Base-by-base conservation (phyloP, 371 early-diverging fungal genomes). In the Nematocida sp. region DNA sequence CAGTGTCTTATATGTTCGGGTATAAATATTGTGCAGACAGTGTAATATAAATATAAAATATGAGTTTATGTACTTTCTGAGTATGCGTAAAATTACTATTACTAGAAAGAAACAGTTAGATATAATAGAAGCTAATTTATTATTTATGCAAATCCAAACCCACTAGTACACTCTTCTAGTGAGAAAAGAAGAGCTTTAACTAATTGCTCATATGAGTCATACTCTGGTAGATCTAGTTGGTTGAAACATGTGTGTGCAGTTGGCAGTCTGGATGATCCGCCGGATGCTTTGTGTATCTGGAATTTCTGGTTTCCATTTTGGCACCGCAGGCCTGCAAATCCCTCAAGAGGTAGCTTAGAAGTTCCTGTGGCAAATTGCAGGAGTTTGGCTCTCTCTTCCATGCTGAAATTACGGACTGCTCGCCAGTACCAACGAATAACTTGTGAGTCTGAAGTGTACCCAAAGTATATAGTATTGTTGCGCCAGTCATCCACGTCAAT, bases 401-500 rank as follows among this genome's bases (percentile, higher is more conserved):
- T 94, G 83, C 92, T 92, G 87, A 96, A 95, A 81, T 92, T 92
- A n/a, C 95, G 90, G 11, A 98, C 96, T 0, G 94, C 95, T 44
- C 95, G 89, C 98, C 98, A 98, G 90, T 97, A 96, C 95, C 95
- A 94, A 86, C 94, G 93, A 60, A 98, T 91, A 82, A 93, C 94
- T 15, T 93, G 92, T 4, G 93, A 92, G 27, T 91, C 88, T 3
- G 89, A 82, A 11, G 92, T 90, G 87, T 95, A 98, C 62, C 93
- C 94, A 82, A 92, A 90, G 85, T 96, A 98, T 82, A 91, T 93
- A 1, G 96, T 94, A 87, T 95, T 93, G 87, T 94, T 95, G 84
- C 92, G 93, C 98, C 98, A 97, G 86, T 97, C 98, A 82, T 97
- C 97, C 64, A 96, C 90, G 86, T 97, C 96, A 80, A 97, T 93